Evolutionary conservation across 1,284 basidiomycete genomes (phyloP), one percentile per base, ranked within the genome.

Genomic region (Fomes fomentarius): DNA sequence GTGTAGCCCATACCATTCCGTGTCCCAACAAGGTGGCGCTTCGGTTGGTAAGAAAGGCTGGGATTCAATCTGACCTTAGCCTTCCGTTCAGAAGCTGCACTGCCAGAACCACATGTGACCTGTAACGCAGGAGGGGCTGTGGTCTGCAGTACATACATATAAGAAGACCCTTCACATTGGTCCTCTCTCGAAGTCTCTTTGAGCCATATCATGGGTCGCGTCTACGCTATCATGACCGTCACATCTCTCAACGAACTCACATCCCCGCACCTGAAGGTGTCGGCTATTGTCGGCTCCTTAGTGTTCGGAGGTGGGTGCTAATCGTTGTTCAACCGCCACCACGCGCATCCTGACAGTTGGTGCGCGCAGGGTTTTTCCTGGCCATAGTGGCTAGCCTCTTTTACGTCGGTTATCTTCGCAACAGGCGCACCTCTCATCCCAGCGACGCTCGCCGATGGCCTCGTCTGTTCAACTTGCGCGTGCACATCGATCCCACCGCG

Each of bases 291-390:
- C 12, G 53, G 53, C 1, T 42, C n/a, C 11, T 17, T 54, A 11
- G 15, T 50, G 9, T 54, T 54, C 19, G 53, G 53, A 26, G 38
- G 53, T 50, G 1, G 24, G 53, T 35, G 24, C 3, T 7, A 7
- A 35, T 25, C 30, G 1, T 11, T 15, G 17, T 12, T 15, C 9
- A 15, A 10, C 10, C 3, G 9, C 2, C 12, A 28, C 24, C n/a
- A n/a, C 17, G n/a, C n/a, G n/a, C n/a, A n/a, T 10, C 11, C 47
- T 54, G 40, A 50, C 11, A 10, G 14, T 28, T 10, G 2, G n/a
- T n/a, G 4, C 30, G 3, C 7, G 11, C 47, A 57, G 55, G 31
- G 9, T 14, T 42, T 12, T 49, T 58, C 40, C 12, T 57, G 10
- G 8, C 31, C 4, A 25, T 50, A 19, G 12, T 56, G 11, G 17